phyloP scores from a whole-genome alignment of 129 eudicot genomes.

The Kitagawia praeruptora region DNA sequence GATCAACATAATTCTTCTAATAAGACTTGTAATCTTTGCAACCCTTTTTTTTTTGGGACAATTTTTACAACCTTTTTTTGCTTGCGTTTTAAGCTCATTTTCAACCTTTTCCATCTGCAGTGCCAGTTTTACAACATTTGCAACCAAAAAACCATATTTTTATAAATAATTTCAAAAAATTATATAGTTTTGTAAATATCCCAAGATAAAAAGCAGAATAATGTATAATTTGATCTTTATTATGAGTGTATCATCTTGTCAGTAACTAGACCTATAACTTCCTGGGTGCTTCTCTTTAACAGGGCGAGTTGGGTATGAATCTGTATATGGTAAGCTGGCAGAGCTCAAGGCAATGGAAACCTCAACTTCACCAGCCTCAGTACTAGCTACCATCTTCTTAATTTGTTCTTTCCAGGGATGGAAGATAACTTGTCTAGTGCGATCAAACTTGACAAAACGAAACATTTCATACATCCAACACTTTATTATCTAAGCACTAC shows the following conservation, averaged over 20 bases:
- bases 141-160: no score
- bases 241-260: background rate
- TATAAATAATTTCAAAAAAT: no score
- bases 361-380: conserved; percentile 14
- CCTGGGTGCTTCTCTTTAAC: background rate
- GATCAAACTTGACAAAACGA: no score
- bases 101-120: no score
- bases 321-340: conserved; percentile 77
- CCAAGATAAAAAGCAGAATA: background rate
- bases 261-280: background rate
- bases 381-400: conserved; percentile 30
- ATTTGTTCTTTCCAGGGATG: background rate
- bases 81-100: no score
- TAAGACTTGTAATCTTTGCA: no score
- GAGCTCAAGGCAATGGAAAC: conserved; percentile 38
- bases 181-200: no score
- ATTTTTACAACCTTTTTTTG: no score
- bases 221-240: background rate
- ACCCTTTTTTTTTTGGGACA: no score
- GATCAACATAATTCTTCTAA: background rate
- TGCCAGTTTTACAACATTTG: no score
- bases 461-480: background rate
- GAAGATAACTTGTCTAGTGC: background rate
- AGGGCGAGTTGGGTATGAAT: conserved; percentile 66
- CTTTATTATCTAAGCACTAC: background rate